Percentiles rank a stretch among this genome's conserved stretches.
Conservation (phyloP, 495 filamentous ascomycete genomes). For the Terfezia claveryi region DNA sequence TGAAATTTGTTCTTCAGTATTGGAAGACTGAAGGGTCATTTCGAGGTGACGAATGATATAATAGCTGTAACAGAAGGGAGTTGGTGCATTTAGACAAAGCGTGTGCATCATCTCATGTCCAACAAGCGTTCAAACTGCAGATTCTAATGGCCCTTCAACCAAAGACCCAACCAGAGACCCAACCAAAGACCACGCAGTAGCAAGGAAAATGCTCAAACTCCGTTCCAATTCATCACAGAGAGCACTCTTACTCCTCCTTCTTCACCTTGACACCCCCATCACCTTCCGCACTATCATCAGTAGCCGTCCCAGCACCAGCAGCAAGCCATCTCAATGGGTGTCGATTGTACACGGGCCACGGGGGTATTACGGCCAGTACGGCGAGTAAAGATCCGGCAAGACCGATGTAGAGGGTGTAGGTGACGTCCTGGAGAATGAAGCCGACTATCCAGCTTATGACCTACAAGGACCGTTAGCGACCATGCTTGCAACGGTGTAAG, state of each 20-base stretch:
- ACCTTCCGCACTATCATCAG: background rate
- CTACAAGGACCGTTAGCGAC: constrained; percentile 24
- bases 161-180: no score
- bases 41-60: no score
- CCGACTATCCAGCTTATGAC: constrained; percentile 58
- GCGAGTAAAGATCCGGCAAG: constrained; percentile 60
- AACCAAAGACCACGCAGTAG: no score
- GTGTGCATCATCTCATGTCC: no score
- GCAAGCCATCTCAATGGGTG: constrained; percentile 65
- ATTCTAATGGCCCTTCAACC: no score
- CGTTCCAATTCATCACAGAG: no score
- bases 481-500: background rate
- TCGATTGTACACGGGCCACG: constrained; percentile 78
- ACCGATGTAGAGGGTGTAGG: constrained; percentile 59
- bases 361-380: constrained; percentile 60
- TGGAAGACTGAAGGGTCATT: no score
- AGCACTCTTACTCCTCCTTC: background rate
- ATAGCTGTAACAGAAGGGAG: no score
- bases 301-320: constrained; percentile 2
- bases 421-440: constrained; percentile 64
- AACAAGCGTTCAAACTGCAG: no score
- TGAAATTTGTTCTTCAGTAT: no score
- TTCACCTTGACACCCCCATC: constrained; percentile 5
- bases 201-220: no score
- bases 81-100: no score